A percentile compares a stretch with the other conserved stretches of the same genome.
Conservation (phyloP, 192 early-diverging fungal genomes). For the Coemansia asiatica region DNA sequence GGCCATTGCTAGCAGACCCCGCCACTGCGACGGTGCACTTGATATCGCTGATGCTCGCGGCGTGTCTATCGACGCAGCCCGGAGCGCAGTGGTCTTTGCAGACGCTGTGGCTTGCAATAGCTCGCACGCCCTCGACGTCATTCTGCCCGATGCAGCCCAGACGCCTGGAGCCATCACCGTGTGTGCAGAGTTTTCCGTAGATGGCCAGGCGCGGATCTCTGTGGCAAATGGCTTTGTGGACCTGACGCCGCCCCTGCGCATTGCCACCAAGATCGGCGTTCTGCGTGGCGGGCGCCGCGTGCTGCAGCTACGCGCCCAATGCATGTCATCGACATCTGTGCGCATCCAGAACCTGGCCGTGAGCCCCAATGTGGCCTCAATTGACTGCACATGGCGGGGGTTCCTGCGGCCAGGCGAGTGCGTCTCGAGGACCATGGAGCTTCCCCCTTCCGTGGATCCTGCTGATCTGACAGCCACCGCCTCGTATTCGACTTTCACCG, state of each 20-base stretch:
- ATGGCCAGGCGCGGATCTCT: background rate
- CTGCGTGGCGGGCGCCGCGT: background rate
- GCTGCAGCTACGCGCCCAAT: conserved; percentile 9
- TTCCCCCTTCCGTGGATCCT: background rate
- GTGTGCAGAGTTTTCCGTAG: conserved; percentile 16
- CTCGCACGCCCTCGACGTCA: background rate
- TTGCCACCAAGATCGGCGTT: background rate
- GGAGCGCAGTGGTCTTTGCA: conserved; percentile 18
- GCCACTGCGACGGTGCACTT: background rate
- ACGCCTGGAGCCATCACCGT: conserved; percentile 11
- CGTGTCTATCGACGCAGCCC: background rate
- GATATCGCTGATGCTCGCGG: background rate
- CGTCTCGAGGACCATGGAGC: background rate
- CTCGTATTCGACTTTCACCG: background rate
- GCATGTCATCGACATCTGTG: background rate
- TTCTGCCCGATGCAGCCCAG: conserved; percentile 2
- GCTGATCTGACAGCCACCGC: background rate
- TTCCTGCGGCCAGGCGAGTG: conserved; percentile 1
- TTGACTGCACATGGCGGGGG: background rate
- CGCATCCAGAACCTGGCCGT: background rate
- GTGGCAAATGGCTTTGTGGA: conserved; percentile 15
- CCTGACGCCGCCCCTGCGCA: conserved; percentile 10
- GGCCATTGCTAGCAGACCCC: background rate
- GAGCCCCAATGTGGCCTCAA: background rate
- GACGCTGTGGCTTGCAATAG: conserved; percentile 4